Evolutionary conservation across 441 rosid genomes (phyloP).

Genomic region (Corymbia citriodora): DNA sequence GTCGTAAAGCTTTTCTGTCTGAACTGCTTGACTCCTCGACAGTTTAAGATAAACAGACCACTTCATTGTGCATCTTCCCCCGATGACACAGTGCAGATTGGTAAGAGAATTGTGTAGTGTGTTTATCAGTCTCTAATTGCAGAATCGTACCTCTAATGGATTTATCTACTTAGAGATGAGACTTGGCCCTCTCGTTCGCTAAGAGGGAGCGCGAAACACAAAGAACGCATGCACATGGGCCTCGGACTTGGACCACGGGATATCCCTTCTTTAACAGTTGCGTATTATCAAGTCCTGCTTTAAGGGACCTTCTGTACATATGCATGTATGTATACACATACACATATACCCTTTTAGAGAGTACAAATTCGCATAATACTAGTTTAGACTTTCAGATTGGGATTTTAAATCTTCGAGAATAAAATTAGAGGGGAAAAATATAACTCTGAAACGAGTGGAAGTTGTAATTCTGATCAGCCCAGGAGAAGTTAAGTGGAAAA

Average conservation of each 20-base stretch:
- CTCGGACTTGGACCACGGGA: background rate
- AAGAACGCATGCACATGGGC: background rate
- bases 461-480: background rate
- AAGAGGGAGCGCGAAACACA: background rate
- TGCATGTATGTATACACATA: background rate
- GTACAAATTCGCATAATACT: background rate
- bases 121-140: background rate
- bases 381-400: background rate
- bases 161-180: background rate
- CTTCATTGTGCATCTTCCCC: background rate
- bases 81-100: background rate
- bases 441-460: background rate
- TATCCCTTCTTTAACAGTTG: background rate
- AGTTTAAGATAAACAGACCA: background rate
- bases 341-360: background rate
- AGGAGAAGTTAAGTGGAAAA: conserved; percentile 43
- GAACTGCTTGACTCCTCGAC: background rate
- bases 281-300: background rate
- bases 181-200: background rate
- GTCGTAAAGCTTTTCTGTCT: background rate
- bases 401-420: background rate
- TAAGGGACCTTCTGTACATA: background rate
- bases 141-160: background rate
- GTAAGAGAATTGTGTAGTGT: background rate
- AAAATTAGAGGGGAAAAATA: background rate